These are phyloP conservation scores for Oryza australiensis DNA, from an alignment of 176 grass and related monocot genomes.

Conservation along the genomic window DNA sequence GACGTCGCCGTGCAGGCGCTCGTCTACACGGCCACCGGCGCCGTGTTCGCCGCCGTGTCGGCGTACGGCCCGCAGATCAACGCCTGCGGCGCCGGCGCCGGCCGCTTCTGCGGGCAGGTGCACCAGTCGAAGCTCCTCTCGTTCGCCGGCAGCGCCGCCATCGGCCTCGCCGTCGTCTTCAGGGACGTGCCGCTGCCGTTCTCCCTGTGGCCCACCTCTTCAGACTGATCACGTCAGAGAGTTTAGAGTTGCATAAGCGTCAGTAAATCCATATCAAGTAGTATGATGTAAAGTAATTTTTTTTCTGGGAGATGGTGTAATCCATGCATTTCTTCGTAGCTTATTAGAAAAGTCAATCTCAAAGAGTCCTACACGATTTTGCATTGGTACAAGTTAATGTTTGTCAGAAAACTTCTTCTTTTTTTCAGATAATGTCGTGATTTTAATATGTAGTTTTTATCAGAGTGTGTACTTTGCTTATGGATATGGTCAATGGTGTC, in stretches of 20 bases:
- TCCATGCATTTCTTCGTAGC: too few relatives aligned
- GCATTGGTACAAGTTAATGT: too few relatives aligned
- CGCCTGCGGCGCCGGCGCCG: not conserved
- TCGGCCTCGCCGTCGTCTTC: not conserved
- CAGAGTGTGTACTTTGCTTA: not conserved
- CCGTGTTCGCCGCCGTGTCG: not conserved
- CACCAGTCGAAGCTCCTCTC: conserved; percentile 5
- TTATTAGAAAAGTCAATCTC: too few relatives aligned
- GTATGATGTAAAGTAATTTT: not conserved
- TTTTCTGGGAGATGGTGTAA: too few relatives aligned
- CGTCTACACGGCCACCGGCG: conserved; percentile 11
- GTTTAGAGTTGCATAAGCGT: not conserved
- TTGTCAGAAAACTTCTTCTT: too few relatives aligned
- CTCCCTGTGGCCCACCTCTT: not conserved
- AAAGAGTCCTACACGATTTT: too few relatives aligned
- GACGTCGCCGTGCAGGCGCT: conserved; percentile 29
- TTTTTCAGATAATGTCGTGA: too few relatives aligned
- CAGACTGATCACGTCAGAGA: not conserved
- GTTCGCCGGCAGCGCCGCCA: not conserved
- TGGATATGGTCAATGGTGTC: not conserved
- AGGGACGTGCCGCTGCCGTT: conserved; percentile 19
- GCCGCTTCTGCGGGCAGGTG: conserved; percentile 16
- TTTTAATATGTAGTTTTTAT: not conserved
- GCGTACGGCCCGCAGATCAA: not conserved
- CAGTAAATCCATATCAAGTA: not conserved